Conservation (phyloP, 768 basidiomycete genomes). For the Pleurotus salmoneostramineus region DNA sequence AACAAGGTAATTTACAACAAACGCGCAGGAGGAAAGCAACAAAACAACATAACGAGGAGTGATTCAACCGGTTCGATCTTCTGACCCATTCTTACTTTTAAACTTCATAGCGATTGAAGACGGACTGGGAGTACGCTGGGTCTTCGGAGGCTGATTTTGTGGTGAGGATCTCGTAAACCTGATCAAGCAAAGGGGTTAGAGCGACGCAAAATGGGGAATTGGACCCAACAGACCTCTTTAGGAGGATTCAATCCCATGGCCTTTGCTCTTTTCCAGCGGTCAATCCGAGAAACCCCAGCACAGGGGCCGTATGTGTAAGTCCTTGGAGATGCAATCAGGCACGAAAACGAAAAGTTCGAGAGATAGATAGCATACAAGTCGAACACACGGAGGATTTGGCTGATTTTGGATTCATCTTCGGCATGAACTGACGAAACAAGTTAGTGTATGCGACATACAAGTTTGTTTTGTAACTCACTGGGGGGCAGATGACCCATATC, state of each 20-base stretch:
- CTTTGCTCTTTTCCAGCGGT: slow-evolving; percentile 85
- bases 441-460: background rate
- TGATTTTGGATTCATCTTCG: slow-evolving; percentile 54
- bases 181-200: background rate
- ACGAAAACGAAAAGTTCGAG: background rate
- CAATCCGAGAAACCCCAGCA: slow-evolving; percentile 72
- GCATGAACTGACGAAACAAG: slow-evolving; percentile 51
- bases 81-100: background rate
- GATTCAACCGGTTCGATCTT: no score
- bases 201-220: background rate
- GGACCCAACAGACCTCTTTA: slow-evolving; percentile 48
- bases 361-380: slow-evolving; percentile 51
- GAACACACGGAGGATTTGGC: slow-evolving; percentile 75
- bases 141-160: slow-evolving; percentile 61
- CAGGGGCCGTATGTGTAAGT: slow-evolving; percentile 81
- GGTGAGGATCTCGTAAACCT: slow-evolving; percentile 79
- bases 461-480: slow-evolving; percentile 45
- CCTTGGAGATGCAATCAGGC: slow-evolving; percentile 26
- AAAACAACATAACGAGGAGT: no score
- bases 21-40: no score
- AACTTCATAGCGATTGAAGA: slow-evolving; percentile 46
- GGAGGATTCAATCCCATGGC: slow-evolving; percentile 80
- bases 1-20: no score
- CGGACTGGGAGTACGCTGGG: slow-evolving; percentile 51
- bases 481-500: slow-evolving; percentile 55